Percentiles rank a stretch among this genome's conserved stretches.
Conservation (phyloP, 208 protist genomes). For the Kentomonas sorsogonicus region DNA sequence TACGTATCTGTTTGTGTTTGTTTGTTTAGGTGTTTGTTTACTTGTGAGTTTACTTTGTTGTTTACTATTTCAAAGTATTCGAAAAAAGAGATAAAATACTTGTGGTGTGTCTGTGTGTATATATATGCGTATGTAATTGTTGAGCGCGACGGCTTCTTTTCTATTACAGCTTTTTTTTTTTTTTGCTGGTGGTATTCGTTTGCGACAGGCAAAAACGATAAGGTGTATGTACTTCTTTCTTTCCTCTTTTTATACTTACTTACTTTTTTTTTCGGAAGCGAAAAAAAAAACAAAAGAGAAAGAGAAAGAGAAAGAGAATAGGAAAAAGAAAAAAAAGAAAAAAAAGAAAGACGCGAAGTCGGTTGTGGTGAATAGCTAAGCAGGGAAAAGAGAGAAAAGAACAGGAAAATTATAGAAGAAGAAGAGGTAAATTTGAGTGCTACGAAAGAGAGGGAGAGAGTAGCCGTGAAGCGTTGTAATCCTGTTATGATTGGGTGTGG, state of each 20-base stretch:
- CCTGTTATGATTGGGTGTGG: no score
- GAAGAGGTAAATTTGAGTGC: not conserved
- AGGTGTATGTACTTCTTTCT: no score
- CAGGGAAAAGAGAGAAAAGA: conserved; percentile 10
- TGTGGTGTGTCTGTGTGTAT: no score
- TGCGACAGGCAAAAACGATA: not conserved
- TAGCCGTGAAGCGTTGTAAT: no score
- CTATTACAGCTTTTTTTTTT: conserved; percentile 4
- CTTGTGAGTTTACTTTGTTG: conserved; percentile 12
- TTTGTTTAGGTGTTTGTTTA: no score
- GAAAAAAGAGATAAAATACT: no score
- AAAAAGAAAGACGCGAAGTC: not conserved
- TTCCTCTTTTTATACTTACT: not conserved
- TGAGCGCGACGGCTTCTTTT: no score
- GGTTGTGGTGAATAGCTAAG: not conserved
- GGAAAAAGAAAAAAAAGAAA: conserved; percentile 5
- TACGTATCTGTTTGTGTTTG: no score
- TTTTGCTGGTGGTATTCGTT: not conserved
- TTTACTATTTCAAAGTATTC: conserved; percentile 1
- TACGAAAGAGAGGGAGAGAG: no score
- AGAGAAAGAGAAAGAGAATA: conserved; percentile 5
- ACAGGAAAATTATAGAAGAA: conserved; percentile 12
- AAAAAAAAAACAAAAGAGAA: conserved; percentile 9
- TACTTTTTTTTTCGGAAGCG: conserved; percentile 2
- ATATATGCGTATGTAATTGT: no score